phyloP scores from a whole-genome alignment of 345 rosid genomes.

The Lumnitzera littorea region DNA sequence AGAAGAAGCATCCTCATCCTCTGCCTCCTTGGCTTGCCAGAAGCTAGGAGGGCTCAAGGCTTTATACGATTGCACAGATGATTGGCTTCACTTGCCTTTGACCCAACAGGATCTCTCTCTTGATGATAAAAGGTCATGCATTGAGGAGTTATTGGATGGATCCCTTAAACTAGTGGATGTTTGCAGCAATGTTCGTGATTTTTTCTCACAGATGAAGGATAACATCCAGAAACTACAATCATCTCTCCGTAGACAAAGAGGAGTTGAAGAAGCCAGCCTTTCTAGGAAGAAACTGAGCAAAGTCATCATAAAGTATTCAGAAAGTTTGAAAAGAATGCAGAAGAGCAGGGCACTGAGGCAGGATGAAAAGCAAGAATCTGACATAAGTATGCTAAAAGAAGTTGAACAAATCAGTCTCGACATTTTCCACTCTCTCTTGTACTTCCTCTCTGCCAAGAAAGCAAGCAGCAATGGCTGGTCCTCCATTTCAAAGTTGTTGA shows the following conservation, averaged over 20 bases:
- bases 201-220: constrained; percentile 24
- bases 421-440: constrained; percentile 25
- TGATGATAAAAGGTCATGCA: neutral
- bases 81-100: constrained; percentile 8
- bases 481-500: constrained; percentile 15
- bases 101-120: constrained; percentile 11
- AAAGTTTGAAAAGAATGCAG: constrained; percentile 19
- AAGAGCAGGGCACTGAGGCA: neutral
- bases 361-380: neutral
- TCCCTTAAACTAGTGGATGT: constrained; percentile 32
- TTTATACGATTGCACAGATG: constrained; percentile 6
- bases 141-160: constrained; percentile 34
- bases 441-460: constrained; percentile 8
- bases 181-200: constrained; percentile 28
- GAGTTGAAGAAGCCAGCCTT: constrained; percentile 6
- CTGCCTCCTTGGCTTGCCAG: neutral
- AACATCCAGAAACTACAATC: constrained; percentile 23
- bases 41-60: constrained; percentile 3
- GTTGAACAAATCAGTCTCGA: constrained; percentile 20
- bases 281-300: constrained; percentile 28
- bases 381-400: constrained; percentile 18
- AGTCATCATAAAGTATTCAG: neutral
- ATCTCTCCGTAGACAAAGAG: constrained; percentile 24
- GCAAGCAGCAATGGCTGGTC: constrained; percentile 8
- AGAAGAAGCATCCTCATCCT: constrained; percentile 4